These are phyloP conservation scores for Dioscorea cayenensis DNA, from an alignment of 116 monocot species.

Conservation along the genomic window DNA sequence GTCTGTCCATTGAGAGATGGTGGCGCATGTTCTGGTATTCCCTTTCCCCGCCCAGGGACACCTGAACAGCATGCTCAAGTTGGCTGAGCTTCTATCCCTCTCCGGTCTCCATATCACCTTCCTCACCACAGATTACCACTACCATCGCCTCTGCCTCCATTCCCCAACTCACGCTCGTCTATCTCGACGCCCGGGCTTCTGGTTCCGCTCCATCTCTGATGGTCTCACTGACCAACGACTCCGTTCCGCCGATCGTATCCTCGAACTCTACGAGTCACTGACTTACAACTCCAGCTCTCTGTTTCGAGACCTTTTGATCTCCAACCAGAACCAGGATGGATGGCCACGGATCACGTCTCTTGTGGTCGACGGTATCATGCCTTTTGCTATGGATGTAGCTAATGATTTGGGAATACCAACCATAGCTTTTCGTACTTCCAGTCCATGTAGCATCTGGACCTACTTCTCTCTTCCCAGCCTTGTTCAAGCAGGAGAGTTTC, in stretches of 20 bases:
- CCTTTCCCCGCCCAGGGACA: slow-evolving; percentile 46
- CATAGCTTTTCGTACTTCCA: slow-evolving; percentile 35
- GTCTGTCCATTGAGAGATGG: not conserved
- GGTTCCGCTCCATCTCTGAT: slow-evolving; percentile 43
- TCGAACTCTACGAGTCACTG: slow-evolving; percentile 22
- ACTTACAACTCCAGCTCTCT: not conserved
- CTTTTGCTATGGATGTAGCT: slow-evolving; percentile 23
- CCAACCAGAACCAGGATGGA: not conserved
- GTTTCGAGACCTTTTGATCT: slow-evolving; percentile 22
- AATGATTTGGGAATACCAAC: slow-evolving; percentile 37
- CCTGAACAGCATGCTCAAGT: slow-evolving; percentile 32
- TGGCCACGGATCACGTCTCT: slow-evolving; percentile 42
- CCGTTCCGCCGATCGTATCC: slow-evolving; percentile 14
- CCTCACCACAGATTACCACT: not conserved
- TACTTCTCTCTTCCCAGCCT: slow-evolving; percentile 28
- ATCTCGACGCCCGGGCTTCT: not conserved
- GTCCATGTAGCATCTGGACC: slow-evolving; percentile 38
- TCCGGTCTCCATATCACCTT: slow-evolving; percentile 15
- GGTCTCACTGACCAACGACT: slow-evolving; percentile 37
- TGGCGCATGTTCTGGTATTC: slow-evolving; percentile 37
- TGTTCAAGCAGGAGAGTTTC: slow-evolving; percentile 23
- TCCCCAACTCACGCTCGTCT: not conserved
- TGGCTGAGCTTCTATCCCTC: not conserved
- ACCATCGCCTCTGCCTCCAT: not conserved
- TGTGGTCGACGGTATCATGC: slow-evolving; percentile 38